Percentiles rank a stretch among this genome's conserved stretches.
Conservation (phyloP, 805 yeast species). For the Saccharomycopsis fermentans region DNA sequence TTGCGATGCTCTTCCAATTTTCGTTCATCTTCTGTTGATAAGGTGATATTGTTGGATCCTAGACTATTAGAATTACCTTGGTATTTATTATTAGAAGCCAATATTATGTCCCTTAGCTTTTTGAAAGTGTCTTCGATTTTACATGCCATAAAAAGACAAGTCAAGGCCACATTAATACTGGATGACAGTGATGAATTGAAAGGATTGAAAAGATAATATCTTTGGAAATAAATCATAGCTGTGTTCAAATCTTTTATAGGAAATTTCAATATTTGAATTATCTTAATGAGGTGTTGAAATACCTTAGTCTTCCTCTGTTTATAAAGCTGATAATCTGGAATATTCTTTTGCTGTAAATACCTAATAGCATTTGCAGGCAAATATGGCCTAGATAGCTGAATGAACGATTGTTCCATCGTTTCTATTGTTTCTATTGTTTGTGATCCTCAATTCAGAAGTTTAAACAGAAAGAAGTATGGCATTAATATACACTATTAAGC, state of each 20-base stretch:
- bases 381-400: constrained; percentile 50
- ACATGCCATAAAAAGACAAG: constrained; percentile 60
- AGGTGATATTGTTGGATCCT: constrained; percentile 1
- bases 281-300: constrained; percentile 42
- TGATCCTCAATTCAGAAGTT: background rate
- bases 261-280: constrained; percentile 45
- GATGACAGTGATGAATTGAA: constrained; percentile 37
- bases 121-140: constrained; percentile 82
- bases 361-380: constrained; percentile 45
- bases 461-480: no score
- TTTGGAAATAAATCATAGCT: constrained; percentile 63
- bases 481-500: no score
- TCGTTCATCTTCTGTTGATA: constrained; percentile 17
- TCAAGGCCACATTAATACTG: constrained; percentile 53
- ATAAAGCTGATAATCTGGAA: constrained; percentile 39
- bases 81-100: constrained; percentile 34
- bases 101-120: constrained; percentile 53
- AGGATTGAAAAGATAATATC: constrained; percentile 55
- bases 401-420: constrained; percentile 11
- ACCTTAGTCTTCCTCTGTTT: constrained; percentile 44
- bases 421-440: background rate
- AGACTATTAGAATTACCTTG: constrained; percentile 10
- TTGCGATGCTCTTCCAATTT: constrained; percentile 42
- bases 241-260: constrained; percentile 64
- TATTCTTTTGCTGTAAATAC: constrained; percentile 40